These are phyloP conservation scores for Lactarius tabidus DNA, from an alignment of 768 basidiomycete genomes.

Conservation along the genomic window DNA sequence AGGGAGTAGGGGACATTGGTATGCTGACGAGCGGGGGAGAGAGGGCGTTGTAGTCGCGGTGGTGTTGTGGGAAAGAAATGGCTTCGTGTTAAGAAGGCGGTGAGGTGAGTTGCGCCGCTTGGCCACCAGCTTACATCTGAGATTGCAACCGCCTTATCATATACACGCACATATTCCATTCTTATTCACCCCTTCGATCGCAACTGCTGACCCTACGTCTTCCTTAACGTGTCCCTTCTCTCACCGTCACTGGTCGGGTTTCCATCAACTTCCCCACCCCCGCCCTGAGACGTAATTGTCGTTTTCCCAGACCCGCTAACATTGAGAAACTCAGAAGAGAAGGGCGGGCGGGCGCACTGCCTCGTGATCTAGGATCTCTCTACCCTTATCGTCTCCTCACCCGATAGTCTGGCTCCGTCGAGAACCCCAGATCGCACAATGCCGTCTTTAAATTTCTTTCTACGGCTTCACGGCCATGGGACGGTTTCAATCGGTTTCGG, in stretches of 20 bases:
- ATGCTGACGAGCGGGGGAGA: neutral
- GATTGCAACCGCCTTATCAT: constrained; percentile 22
- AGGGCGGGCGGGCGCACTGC: constrained; percentile 9
- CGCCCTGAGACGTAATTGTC: constrained; percentile 19
- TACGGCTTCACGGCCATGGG: neutral
- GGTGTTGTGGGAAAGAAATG: constrained; percentile 14
- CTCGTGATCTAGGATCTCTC: constrained; percentile 21
- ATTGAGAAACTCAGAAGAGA: neutral
- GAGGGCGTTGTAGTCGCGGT: neutral
- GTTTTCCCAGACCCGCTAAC: constrained; percentile 10
- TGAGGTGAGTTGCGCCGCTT: constrained; percentile 2
- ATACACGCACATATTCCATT: constrained; percentile 5
- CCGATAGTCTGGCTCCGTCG: constrained; percentile 15
- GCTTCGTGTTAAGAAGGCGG: constrained; percentile 1
- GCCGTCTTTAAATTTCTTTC: neutral
- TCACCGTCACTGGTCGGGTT: constrained; percentile 1
- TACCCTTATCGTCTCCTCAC: constrained; percentile 18
- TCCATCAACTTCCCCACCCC: neutral
- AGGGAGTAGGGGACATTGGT: constrained; percentile 10
- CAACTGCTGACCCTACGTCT: constrained; percentile 14
- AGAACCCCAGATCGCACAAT: constrained; percentile 18
- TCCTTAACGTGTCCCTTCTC: constrained; percentile 8
- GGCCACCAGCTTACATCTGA: constrained; percentile 12
- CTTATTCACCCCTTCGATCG: constrained; percentile 8
- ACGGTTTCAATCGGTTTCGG: constrained; percentile 7